phyloP scores from a whole-genome alignment of 768 basidiomycete species.

The Lentinula boryana region DNA sequence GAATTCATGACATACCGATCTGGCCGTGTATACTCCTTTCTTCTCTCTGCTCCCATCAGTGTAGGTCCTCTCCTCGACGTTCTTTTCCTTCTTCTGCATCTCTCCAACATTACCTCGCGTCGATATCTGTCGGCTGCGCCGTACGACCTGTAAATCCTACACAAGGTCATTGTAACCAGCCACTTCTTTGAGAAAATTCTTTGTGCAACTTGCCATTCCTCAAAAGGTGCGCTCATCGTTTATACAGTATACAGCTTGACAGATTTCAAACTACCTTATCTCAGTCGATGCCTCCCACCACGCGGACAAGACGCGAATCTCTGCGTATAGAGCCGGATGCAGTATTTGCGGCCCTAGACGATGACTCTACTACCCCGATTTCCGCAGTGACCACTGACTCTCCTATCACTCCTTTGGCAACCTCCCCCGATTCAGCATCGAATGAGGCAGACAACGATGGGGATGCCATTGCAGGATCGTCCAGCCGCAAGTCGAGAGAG shows the following conservation, averaged over 20 bases:
- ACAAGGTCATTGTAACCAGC: constrained; percentile 13
- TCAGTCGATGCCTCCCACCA: constrained; percentile 8
- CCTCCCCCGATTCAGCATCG: constrained; percentile 17
- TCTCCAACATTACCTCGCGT: not conserved
- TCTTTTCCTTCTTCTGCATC: not conserved
- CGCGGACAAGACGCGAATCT: constrained; percentile 15
- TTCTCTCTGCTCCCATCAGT: constrained; percentile 1
- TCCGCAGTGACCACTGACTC: constrained; percentile 20
- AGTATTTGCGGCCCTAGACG: not conserved
- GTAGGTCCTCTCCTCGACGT: not conserved
- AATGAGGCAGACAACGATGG: constrained; percentile 24
- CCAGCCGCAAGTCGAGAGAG: constrained; percentile 37
- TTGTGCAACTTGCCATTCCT: not conserved
- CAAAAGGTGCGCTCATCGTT: not conserved
- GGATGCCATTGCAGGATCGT: constrained; percentile 28
- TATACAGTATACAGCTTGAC: too few species aligned
- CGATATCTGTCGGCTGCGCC: not conserved
- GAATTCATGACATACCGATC: constrained; percentile 2
- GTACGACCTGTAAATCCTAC: not conserved
- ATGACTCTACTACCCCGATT: constrained; percentile 14
- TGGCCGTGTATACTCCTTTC: not conserved
- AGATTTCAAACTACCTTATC: not conserved
- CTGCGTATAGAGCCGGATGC: constrained; percentile 16
- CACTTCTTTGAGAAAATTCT: constrained; percentile 1
- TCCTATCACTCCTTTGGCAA: constrained; percentile 18